These are phyloP conservation scores for Citrus unshiu DNA, from an alignment of 345 rosid genomes.

Conservation along the genomic window DNA sequence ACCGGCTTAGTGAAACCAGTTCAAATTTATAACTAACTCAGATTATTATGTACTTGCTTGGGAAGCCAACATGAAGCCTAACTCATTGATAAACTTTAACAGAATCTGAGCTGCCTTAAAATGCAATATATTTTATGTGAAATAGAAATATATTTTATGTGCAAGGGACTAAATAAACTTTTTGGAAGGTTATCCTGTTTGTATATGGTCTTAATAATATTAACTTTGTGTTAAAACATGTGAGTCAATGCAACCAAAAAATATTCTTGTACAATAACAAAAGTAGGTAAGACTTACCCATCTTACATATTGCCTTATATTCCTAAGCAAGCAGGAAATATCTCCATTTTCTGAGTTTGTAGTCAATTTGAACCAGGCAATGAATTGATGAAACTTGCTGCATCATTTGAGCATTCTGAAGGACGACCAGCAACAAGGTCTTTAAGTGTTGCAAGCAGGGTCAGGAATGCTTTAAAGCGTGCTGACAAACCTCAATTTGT, in stretches of 20 bases:
- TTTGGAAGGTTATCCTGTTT: not conserved
- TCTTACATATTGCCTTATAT: not conserved
- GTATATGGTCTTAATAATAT: not conserved
- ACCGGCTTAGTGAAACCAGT: not conserved
- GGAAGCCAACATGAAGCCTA: not conserved
- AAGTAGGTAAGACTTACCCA: not conserved
- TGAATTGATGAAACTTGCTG: conserved; percentile 74
- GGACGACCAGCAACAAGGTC: conserved; percentile 49
- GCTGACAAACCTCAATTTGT: conserved; percentile 57
- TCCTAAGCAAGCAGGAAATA: conserved; percentile 17
- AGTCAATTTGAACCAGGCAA: conserved; percentile 29
- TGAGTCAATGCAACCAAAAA: not conserved
- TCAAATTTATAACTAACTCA: not conserved
- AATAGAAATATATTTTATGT: not conserved
- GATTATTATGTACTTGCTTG: not conserved
- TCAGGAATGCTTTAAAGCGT: conserved; percentile 58
- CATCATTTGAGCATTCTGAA: conserved; percentile 51
- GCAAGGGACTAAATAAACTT: not conserved
- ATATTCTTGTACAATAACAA: not conserved
- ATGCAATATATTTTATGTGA: not conserved
- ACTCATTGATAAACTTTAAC: not conserved
- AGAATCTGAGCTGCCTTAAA: not conserved
- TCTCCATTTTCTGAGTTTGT: not conserved
- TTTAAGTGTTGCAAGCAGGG: conserved; percentile 51
- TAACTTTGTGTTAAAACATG: not conserved